phyloP scores from a whole-genome alignment of 169 alveolate species.

The Eimeria mitis region DNA sequence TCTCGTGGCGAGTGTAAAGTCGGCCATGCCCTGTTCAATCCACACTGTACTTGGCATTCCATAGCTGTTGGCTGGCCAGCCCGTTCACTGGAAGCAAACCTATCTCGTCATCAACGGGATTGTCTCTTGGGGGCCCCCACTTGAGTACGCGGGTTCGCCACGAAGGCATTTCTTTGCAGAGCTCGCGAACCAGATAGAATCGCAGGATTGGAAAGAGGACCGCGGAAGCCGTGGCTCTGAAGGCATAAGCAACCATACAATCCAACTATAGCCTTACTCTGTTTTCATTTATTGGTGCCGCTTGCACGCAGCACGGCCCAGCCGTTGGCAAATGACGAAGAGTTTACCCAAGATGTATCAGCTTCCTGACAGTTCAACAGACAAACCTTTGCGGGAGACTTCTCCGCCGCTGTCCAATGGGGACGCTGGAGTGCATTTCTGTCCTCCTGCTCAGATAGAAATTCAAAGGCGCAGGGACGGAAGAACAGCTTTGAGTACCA shows the following conservation, averaged over 20 bases:
- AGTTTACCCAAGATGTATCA: not conserved
- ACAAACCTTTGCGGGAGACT: not conserved
- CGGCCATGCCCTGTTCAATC: not conserved
- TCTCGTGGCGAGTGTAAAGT: not conserved
- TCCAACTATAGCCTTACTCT: not conserved
- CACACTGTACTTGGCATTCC: not conserved
- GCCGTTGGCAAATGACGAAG: not conserved
- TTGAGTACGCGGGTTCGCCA: conserved; percentile 57
- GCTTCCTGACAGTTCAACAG: not conserved
- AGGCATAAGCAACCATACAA: conserved; percentile 18
- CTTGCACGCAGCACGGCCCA: not conserved
- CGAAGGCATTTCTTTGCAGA: conserved; percentile 41
- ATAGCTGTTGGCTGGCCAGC: not conserved
- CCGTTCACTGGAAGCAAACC: not conserved
- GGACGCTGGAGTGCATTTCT: not conserved
- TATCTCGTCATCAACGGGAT: not conserved
- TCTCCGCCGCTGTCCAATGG: not conserved
- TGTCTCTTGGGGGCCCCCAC: conserved; percentile 36
- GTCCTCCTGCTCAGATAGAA: not conserved
- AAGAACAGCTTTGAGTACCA: not conserved
- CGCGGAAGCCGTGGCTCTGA: not conserved
- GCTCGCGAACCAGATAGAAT: conserved; percentile 3
- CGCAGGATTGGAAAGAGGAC: not conserved
- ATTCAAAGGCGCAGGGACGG: not conserved
- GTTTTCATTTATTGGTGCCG: not conserved